Evolutionary conservation across 2,329 filamentous ascomycete species (phyloP).

Genomic region (Colletotrichum sp.): DNA sequence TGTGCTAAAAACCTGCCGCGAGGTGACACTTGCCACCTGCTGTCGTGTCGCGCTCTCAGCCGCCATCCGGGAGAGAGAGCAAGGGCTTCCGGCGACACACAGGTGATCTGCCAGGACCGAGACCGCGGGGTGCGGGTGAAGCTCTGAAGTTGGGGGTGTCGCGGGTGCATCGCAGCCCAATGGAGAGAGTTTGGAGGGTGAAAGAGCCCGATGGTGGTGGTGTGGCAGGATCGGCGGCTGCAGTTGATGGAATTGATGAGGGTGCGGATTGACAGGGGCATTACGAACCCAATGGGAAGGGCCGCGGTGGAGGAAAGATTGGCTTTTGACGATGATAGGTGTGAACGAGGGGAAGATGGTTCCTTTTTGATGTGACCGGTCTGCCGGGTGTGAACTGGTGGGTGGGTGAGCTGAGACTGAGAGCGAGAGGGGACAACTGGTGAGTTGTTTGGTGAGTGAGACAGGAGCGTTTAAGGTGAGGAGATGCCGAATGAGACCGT

Average conservation of each 20-base stretch:
- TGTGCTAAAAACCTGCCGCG: not conserved
- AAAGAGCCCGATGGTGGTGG: conserved; percentile 6
- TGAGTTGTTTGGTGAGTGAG: not conserved
- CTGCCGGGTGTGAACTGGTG: not conserved
- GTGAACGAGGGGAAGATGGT: not conserved
- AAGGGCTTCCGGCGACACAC: not conserved
- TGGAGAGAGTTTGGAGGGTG: not conserved
- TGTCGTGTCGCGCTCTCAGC: conserved; percentile 15
- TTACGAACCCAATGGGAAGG: conserved; percentile 1
- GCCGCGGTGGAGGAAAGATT: not conserved
- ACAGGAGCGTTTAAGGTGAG: not conserved
- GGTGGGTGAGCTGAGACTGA: not conserved
- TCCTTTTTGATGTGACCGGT: not conserved
- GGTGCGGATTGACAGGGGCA: conserved; percentile 3
- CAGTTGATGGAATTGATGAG: conserved; percentile 8
- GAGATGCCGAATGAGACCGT: not conserved
- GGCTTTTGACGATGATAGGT: not conserved
- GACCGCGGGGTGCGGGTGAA: not conserved
- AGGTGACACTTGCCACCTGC: conserved; percentile 9
- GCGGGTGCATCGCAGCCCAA: conserved; percentile 19
- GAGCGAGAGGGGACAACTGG: not conserved
- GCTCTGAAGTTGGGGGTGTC: not conserved
- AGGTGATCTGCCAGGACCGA: not conserved
- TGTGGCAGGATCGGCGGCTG: conserved; percentile 20
- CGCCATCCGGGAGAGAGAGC: not conserved